Base-by-base conservation (phyloP, 2,329 filamentous ascomycete genomes). In the Colletotrichum musicola region DNA sequence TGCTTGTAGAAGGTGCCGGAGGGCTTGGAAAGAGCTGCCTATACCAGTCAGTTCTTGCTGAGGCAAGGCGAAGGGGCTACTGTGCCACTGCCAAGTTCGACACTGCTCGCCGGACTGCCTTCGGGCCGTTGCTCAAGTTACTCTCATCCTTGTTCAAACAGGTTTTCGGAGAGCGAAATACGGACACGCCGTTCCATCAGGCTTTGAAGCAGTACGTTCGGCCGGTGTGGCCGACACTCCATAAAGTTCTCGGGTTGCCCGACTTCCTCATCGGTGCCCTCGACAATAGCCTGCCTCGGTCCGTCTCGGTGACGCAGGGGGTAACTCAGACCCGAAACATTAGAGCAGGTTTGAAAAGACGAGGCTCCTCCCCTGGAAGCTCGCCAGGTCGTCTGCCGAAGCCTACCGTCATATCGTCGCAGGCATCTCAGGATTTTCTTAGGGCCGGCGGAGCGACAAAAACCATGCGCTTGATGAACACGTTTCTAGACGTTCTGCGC, bases 401-500 rank as follows among this genome's bases (percentile, higher is more conserved):
- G 30, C 81, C 79, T 47, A 75, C 80, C 3, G 77, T 78, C 30
- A 73, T 83, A 3, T 79, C 85, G 4, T 79, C 83, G 1, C 85
- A 88, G 65, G 85, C 81, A 51, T 86, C 88, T 0, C 87, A 89
- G 60, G 88, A 91, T 30, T 90, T 89, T 63, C 79, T 91, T 25
- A 85, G 88, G 38, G 81, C 84, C 3, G 88, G 88, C 38, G 79
- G 84, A 1, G 85, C 88, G 5, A 89, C 86, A 12, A 90, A 90
- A 75, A 88, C 85, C 1, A 91, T 93, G 72, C 90, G 93, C 13
- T 86, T 97, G 64, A 93, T 95, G 85, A 95, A 94, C 75, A 95
- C 93, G 1, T 95, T 97, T 73, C 82, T 97, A 53, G 95, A 98
- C 73, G 91, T 97, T 10, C 80, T 98, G 58, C 89, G 93, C 60